Base-by-base conservation (phyloP, 257 asterid species). In the Nicotiana paniculata region DNA sequence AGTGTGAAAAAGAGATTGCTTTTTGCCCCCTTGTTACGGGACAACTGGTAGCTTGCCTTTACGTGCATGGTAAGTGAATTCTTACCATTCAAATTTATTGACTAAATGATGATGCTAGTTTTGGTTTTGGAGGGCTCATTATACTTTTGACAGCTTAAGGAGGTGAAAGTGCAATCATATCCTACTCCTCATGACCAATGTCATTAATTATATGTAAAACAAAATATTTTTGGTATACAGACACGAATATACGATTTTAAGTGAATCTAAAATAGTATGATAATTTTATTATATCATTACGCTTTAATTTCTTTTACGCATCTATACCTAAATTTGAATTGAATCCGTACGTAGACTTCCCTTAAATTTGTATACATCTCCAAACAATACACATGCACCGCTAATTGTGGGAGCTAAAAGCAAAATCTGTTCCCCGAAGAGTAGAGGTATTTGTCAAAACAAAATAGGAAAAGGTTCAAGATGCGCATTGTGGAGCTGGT, bases 21-120 rank as follows among this genome's bases (percentile, higher is more conserved):
- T 92, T 91, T 82, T 93, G 94, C 93, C 94, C 86, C 88, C 91
- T 81, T 16, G 85, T 79, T 37, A 46, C 58, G 90, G 86, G 94
- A 92, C 97, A 92, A 85, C 7, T 80, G 75, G 81, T 68, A 54
- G 82, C 79, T 84, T 46, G 82, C 86, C 95, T 92, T 92, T 93
- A 89, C 94, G 95, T 92, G 87, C 85, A 76, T 90, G 89, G 86
- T 86, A 90, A 90, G 95, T 87, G 85, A 88, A 77, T 78, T 66
- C 30, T 64, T 65, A 9, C n/a, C 58, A 35, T 72, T 62, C 79
- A 32, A 86, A 58, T 53, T 72, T 70, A 70, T 87, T 82, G 51
- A 83, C 85, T 78, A 68, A 43, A 26, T 26, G 21, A 72, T 72
- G 21, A 46, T 46, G 61, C 17, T 63, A 63, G 68, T 16, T 21